Percentiles rank a stretch among this genome's conserved stretches.
These are phyloP conservation scores for Grifola frondosa DNA, from an alignment of 1,284 basidiomycete genomes.

Conservation along the genomic window DNA sequence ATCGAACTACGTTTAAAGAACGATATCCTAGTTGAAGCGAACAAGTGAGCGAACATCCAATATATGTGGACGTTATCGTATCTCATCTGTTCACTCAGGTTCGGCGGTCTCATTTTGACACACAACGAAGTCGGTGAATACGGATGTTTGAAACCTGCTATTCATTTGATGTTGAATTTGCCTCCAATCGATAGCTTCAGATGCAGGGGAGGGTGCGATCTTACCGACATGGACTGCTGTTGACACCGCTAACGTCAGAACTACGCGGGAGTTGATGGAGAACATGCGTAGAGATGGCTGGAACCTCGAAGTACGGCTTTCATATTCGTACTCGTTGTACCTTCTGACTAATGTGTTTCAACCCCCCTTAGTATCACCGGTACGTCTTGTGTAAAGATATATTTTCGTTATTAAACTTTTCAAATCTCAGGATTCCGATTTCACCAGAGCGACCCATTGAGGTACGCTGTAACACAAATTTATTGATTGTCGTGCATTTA, in stretches of 20 bases:
- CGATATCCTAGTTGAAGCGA: constrained; percentile 91
- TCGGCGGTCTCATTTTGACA: constrained; percentile 89
- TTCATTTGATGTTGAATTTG: not conserved
- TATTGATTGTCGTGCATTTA: not conserved
- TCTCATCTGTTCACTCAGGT: constrained; percentile 43
- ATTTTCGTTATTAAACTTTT: not conserved
- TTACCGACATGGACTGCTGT: constrained; percentile 95
- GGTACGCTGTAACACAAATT: constrained; percentile 32
- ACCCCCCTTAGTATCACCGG: constrained; percentile 58
- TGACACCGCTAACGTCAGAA: constrained; percentile 82
- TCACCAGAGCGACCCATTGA: constrained; percentile 88
- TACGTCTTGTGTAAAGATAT: constrained; percentile 21
- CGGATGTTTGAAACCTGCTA: not conserved
- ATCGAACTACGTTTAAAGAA: constrained; percentile 91
- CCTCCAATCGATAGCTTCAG: constrained; percentile 55
- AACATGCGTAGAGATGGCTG: constrained; percentile 81
- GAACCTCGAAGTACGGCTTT: constrained; percentile 75
- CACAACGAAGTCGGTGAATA: constrained; percentile 82
- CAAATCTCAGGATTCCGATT: constrained; percentile 77
- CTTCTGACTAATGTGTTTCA: constrained; percentile 2
- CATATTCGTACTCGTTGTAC: not conserved
- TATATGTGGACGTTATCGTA: not conserved
- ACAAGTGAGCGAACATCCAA: constrained; percentile 46
- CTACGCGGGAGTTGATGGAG: constrained; percentile 86
- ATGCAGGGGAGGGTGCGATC: constrained; percentile 77